phyloP scores from a whole-genome alignment of 148 eudicot species.

The Chenopodium suecicum region DNA sequence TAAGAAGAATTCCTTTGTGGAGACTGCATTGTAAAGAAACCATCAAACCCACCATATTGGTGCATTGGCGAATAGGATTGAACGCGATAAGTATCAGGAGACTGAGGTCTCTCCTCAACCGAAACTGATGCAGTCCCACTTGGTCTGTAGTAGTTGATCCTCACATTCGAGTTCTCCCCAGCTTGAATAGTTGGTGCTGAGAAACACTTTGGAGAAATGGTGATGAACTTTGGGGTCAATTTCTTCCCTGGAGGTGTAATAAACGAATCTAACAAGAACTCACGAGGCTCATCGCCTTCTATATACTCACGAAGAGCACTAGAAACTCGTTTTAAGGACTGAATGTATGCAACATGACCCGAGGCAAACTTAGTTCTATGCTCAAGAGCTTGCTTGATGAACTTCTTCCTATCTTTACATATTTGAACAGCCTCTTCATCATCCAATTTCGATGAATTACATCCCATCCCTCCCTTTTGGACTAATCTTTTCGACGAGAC shows the following conservation, averaged over 20 bases:
- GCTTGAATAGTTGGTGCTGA: conserved; percentile 49
- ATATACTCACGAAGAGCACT: conserved; percentile 83
- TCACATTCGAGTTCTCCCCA: conserved; percentile 47
- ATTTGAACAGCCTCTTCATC: conserved; percentile 92
- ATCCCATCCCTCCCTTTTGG: conserved; percentile 63
- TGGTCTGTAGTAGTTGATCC: conserved; percentile 62
- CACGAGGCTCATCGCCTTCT: conserved; percentile 83
- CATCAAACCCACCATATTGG: conserved; percentile 68
- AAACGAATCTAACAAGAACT: conserved; percentile 64
- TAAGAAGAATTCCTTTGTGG: conserved; percentile 52
- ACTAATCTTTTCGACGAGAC: conserved; percentile 26
- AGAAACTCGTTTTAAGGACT: conserved; percentile 73
- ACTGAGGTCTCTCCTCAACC: conserved; percentile 70
- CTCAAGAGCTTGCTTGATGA: conserved; percentile 92
- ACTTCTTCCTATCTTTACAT: conserved; percentile 82
- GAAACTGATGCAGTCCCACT: conserved; percentile 72
- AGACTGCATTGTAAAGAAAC: conserved; percentile 72
- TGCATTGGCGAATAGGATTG: conserved; percentile 65
- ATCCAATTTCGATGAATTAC: conserved; percentile 89
- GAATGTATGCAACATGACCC: conserved; percentile 78
- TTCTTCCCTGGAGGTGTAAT: conserved; percentile 61
- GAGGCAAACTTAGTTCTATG: conserved; percentile 70
- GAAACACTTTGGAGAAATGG: conserved; percentile 73
- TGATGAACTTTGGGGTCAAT: conserved; percentile 51
- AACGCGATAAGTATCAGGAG: conserved; percentile 71